A percentile compares a stretch with the other conserved stretches of the same genome.
Conservation (phyloP, 345 rosid genomes). For the Linum usitatissimum region DNA sequence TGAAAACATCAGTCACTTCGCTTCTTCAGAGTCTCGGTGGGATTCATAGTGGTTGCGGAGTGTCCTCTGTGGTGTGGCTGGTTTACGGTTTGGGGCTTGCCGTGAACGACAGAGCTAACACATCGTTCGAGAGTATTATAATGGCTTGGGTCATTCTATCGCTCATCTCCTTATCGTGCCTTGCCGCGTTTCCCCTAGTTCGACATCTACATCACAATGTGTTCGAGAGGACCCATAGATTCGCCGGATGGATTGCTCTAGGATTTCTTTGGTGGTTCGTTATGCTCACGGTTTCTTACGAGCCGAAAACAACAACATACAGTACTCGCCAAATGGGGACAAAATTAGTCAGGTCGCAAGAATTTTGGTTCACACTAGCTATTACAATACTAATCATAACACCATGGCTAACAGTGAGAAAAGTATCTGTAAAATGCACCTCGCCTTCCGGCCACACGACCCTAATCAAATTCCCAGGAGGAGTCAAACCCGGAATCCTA, state of each 20-base stretch:
- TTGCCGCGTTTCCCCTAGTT: conserved; percentile 33
- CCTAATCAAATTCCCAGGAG: conserved; percentile 53
- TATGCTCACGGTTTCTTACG: conserved; percentile 43
- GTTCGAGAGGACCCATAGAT: conserved; percentile 64
- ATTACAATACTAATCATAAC: conserved; percentile 44
- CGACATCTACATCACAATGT: conserved; percentile 78
- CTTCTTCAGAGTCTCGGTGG: neutral
- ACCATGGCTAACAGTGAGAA: conserved; percentile 72
- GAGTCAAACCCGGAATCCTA: conserved; percentile 58
- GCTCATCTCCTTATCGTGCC: neutral
- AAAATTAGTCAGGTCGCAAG: conserved; percentile 36
- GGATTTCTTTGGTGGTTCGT: conserved; percentile 61
- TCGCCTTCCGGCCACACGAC: conserved; percentile 72
- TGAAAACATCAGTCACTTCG: neutral
- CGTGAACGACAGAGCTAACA: neutral
- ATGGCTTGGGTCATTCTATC: neutral
- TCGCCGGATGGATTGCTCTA: conserved; percentile 70
- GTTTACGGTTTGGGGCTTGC: neutral
- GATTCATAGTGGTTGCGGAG: neutral
- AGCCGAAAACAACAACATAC: conserved; percentile 47
- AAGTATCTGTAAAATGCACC: conserved; percentile 38
- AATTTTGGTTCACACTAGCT: conserved; percentile 63
- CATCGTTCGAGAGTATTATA: neutral
- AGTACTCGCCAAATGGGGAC: conserved; percentile 29
- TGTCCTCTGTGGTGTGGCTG: neutral